Evolutionary conservation across 345 rosid genomes (phyloP).

Genomic region (Schrenkiella parvula): DNA sequence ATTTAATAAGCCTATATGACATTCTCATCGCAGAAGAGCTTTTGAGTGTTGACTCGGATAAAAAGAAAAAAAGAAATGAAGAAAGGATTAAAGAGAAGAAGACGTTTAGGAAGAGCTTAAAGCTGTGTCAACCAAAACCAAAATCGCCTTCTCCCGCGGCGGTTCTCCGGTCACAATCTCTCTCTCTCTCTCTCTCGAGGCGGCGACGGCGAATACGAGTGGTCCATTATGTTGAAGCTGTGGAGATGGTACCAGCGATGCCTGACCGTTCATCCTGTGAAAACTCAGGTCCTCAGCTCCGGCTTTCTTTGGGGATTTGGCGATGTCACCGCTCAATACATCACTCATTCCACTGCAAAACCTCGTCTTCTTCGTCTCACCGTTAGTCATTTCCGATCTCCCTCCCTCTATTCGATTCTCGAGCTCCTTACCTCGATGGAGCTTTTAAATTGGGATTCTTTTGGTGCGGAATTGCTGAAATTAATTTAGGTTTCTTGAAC

Average conservation of each 20-base stretch:
- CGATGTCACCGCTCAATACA: constrained; percentile 82
- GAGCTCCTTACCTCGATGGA: not conserved
- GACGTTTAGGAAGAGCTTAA: constrained; percentile 22
- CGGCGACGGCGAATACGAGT: not conserved
- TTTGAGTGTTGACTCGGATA: not conserved
- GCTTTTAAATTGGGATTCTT: not conserved
- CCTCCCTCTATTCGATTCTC: not conserved
- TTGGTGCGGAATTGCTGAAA: not conserved
- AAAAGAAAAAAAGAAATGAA: not conserved
- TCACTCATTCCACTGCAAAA: constrained; percentile 70
- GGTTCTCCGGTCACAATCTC: constrained; percentile 2
- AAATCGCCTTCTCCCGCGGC: constrained; percentile 8
- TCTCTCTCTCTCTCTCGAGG: not conserved
- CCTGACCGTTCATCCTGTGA: constrained; percentile 61
- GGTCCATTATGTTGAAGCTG: constrained; percentile 46
- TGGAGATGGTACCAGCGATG: constrained; percentile 93
- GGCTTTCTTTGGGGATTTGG: constrained; percentile 89
- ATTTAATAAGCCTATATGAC: not conserved
- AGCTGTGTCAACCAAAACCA: constrained; percentile 13
- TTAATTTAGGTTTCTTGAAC: not conserved
- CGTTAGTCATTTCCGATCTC: constrained; percentile 30
- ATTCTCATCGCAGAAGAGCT: not conserved
- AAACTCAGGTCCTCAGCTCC: constrained; percentile 87
- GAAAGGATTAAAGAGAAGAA: constrained; percentile 7
- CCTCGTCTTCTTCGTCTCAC: constrained; percentile 39